These are phyloP conservation scores for Moringa oleifera DNA, from an alignment of 345 rosid genomes.

Conservation along the genomic window DNA sequence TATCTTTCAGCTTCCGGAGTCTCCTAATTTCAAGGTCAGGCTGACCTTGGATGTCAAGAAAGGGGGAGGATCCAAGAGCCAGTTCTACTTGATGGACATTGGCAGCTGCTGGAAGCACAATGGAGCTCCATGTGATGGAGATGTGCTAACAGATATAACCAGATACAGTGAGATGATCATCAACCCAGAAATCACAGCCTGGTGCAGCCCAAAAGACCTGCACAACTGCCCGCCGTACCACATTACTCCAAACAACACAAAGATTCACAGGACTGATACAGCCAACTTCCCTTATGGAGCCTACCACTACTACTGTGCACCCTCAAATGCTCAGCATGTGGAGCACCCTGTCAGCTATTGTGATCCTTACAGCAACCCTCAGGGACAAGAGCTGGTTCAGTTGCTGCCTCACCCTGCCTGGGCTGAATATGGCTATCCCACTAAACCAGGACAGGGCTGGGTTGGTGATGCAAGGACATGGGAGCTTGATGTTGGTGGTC, in stretches of 20 bases:
- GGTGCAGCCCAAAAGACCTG: slow-evolving; percentile 42
- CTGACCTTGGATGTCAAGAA: slow-evolving; percentile 48
- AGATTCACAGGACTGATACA: slow-evolving; percentile 44
- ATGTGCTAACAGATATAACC: slow-evolving; percentile 64
- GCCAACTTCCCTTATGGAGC: slow-evolving; percentile 51
- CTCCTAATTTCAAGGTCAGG: slow-evolving; percentile 65
- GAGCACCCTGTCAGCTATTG: slow-evolving; percentile 40
- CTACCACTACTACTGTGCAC: slow-evolving; percentile 68
- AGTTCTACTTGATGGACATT: slow-evolving; percentile 70
- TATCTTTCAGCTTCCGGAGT: slow-evolving; percentile 58
- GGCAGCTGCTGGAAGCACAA: slow-evolving; percentile 90
- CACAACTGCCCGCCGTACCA: slow-evolving; percentile 59
- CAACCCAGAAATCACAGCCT: slow-evolving; percentile 40
- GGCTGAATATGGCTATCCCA: slow-evolving; percentile 67
- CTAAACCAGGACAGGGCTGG: slow-evolving; percentile 62
- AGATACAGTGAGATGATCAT: slow-evolving; percentile 75
- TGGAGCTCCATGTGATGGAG: slow-evolving; percentile 64
- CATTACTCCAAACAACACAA: slow-evolving; percentile 36
- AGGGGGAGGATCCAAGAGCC: slow-evolving; percentile 78
- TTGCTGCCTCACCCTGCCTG: slow-evolving; percentile 69
- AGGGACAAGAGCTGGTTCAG: slow-evolving; percentile 67
- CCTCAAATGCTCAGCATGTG: slow-evolving; percentile 48
- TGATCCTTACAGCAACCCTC: slow-evolving; percentile 78
- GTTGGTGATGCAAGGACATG: slow-evolving; percentile 58
- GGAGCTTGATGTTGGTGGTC: slow-evolving; percentile 66